Conservation (phyloP, 768 basidiomycete genomes). For the Mycena belliarum region DNA sequence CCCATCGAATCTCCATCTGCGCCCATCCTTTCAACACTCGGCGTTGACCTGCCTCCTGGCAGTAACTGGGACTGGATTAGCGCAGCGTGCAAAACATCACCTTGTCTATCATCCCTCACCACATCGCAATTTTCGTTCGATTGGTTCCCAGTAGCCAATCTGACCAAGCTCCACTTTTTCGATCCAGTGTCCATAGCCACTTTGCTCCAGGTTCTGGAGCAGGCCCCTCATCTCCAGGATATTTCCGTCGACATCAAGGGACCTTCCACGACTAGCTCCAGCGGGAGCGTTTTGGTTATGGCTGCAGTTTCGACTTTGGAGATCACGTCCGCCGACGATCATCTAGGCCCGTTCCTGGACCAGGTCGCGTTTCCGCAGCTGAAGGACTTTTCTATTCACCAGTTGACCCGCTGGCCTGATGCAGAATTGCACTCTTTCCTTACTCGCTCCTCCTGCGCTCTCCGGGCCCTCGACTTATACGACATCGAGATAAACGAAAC, state of each 20-base stretch:
- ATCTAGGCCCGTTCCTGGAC: slow-evolving; percentile 4
- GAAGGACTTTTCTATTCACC: neutral
- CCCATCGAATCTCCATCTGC: neutral
- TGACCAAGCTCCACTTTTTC: slow-evolving; percentile 3
- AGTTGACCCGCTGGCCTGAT: slow-evolving; percentile 3
- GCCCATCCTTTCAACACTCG: slow-evolving; percentile 1
- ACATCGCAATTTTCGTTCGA: slow-evolving; percentile 1
- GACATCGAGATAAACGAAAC: slow-evolving; percentile 1
- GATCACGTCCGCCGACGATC: neutral
- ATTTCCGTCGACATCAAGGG: slow-evolving; percentile 4
- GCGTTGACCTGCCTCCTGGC: slow-evolving; percentile 7
- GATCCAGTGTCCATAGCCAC: slow-evolving; percentile 3
- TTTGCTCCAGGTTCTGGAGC: slow-evolving; percentile 8
- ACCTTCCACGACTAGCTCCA: neutral
- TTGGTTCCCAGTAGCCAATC: slow-evolving; percentile 6
- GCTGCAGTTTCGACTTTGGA: neutral
- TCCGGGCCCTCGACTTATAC: neutral
- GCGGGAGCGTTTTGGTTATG: neutral
- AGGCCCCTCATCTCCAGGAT: neutral
- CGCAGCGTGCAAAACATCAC: slow-evolving; percentile 1
- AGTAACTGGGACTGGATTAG: slow-evolving; percentile 13
- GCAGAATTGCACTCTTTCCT: slow-evolving; percentile 4
- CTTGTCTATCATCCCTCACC: slow-evolving; percentile 1
- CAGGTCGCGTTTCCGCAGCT: slow-evolving; percentile 5
- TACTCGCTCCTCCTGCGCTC: slow-evolving; percentile 12